Conservation (phyloP, 495 filamentous ascomycete genomes). For the Hypoxylon cercidicola region DNA sequence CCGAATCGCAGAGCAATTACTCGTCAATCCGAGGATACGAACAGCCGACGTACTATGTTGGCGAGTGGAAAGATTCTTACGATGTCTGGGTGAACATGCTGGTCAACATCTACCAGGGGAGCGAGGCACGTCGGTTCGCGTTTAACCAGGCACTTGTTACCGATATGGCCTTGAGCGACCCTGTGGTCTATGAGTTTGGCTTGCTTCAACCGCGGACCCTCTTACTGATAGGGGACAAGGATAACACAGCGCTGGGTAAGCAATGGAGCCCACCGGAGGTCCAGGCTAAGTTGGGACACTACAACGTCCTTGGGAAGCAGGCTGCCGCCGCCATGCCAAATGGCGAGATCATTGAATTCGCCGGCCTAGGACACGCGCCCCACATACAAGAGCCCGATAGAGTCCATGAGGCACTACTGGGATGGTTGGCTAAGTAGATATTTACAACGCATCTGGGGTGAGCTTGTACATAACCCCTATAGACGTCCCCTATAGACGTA, state of each 20-base stretch:
- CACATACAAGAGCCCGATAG: constrained; percentile 54
- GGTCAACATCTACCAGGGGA: constrained; percentile 53
- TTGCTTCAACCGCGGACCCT: constrained; percentile 49
- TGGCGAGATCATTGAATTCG: constrained; percentile 52
- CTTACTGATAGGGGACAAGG: constrained; percentile 53
- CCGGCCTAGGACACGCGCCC: constrained; percentile 55
- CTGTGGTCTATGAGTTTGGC: constrained; percentile 56
- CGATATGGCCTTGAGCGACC: constrained; percentile 57
- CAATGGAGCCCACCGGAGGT: constrained; percentile 57
- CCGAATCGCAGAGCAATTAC: constrained; percentile 50
- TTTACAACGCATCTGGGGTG: constrained; percentile 24
- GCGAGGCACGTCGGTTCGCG: constrained; percentile 44
- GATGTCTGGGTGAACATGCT: constrained; percentile 61
- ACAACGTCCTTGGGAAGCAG: constrained; percentile 53
- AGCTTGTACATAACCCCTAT: constrained; percentile 1
- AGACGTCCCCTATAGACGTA: too few species aligned
- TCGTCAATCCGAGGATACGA: constrained; percentile 52
- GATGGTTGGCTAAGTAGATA: constrained; percentile 43
- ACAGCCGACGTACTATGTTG: constrained; percentile 56
- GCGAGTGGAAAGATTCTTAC: constrained; percentile 50
- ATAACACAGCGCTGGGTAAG: constrained; percentile 58
- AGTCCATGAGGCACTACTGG: constrained; percentile 49
- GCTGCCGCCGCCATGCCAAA: constrained; percentile 53
- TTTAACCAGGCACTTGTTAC: constrained; percentile 50
- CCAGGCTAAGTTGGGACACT: constrained; percentile 52